phyloP scores from a whole-genome alignment of 2,329 filamentous ascomycete genomes.

The Colletotrichum simmondsii region DNA sequence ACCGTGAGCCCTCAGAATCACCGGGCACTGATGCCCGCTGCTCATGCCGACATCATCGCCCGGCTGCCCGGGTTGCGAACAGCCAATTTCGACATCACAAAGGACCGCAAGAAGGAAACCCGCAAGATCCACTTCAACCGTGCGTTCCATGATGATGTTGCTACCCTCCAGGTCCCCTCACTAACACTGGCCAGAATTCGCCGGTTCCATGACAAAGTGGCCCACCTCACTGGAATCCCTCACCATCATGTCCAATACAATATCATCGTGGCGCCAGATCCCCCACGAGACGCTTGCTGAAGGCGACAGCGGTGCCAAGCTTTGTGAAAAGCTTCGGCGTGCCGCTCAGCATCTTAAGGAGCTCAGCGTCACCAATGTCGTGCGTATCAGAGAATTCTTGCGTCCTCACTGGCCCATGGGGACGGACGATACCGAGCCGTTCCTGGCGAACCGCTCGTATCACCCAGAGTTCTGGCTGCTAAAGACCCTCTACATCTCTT shows the following conservation, averaged over 20 bases:
- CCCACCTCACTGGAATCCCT: conserved; percentile 34
- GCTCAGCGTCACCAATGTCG: conserved; percentile 34
- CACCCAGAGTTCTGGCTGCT: conserved; percentile 28
- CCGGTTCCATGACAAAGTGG: conserved; percentile 33
- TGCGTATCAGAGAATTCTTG: conserved; percentile 36
- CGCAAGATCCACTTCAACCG: conserved; percentile 33
- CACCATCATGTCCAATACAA: conserved; percentile 34
- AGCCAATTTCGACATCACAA: conserved; percentile 34
- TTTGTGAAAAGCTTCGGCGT: conserved; percentile 29
- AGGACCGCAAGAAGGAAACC: conserved; percentile 29
- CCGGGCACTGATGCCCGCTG: conserved; percentile 36
- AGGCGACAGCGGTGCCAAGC: conserved; percentile 30
- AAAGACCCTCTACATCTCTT: conserved; percentile 34
- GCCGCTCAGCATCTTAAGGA: conserved; percentile 32
- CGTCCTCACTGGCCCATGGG: conserved; percentile 35
- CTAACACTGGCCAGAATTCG: conserved; percentile 30
- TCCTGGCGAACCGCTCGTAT: conserved; percentile 12
- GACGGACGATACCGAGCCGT: conserved; percentile 28
- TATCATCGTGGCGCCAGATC: conserved; percentile 37
- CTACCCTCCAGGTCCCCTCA: neutral
- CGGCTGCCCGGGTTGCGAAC: conserved; percentile 32
- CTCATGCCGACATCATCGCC: conserved; percentile 37
- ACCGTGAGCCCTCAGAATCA: conserved; percentile 29
- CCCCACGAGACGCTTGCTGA: conserved; percentile 37
- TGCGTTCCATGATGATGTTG: neutral